Base-by-base conservation (phyloP, 306 rosid species). In the Pterocarpus santalinus region DNA sequence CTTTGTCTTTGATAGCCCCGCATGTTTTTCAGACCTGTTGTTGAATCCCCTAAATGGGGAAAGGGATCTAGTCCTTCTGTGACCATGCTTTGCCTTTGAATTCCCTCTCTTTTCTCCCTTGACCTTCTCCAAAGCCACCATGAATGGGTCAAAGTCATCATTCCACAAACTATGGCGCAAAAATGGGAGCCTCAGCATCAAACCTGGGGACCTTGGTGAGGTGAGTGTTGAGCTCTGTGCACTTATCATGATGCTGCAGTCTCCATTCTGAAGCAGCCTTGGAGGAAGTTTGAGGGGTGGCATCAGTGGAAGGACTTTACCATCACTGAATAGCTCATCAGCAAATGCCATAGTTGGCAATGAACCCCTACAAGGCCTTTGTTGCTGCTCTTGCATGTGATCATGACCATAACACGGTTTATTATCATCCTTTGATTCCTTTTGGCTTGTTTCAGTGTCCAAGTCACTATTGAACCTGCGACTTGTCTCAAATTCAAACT, bases 271-370 rank as follows among this genome's bases (percentile, higher is more conserved):
- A 85, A 88, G 32, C 16, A 84, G 81, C 81, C 93, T 82, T n/a
- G 98, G 98, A 44, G 98, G 98, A 86, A 89, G 97, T 76, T 91
- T 92, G 64, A 92, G 97, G 51, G 94, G 87, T 51, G 88, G 88
- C 34, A 69, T 2, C 49, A 90, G 72, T 1, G 97, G 92, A 75
- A 91, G 83, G 9, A 92, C 97, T 75, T 87, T 90, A 11, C 97
- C 97, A 53, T 91, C 85, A 75, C 88, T 84, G 80, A 94, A 92
- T 36, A 92, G 57, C 86, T 94, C 97, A 81, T 94, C 97, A 28
- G 97, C 97, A 85, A 90, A 92, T 63, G 97, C 90, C 91, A 92
- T 91, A 22, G 82, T 32, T 15, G 88, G 94, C 72, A 83, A 49
- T 3, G 88, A 81, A 56, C 65, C 84, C 33, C 58, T 84, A 13